Evolutionary conservation across 2,329 filamentous ascomycete species (phyloP), one percentile per base, ranked within the genome.

Genomic region (Pseudopyricularia cyperi): DNA sequence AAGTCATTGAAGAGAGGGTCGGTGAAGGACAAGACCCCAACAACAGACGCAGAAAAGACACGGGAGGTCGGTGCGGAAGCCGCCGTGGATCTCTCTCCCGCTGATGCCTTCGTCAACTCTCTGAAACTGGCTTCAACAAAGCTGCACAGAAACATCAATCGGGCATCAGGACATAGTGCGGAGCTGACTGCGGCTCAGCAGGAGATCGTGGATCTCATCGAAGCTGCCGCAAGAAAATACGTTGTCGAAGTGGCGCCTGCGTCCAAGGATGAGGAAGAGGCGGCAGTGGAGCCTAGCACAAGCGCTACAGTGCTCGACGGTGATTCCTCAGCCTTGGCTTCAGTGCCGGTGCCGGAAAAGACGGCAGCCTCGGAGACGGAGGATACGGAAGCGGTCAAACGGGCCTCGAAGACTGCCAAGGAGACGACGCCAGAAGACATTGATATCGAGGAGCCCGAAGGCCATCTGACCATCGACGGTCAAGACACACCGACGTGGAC

Each of bases 181-280:
- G 39, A 48, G 46, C 46, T 50, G 52, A 48, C 26, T 19, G 24
- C 28, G 32, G n/a, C 28, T 9, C 72, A 74, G 35, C 68, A 73
- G 52, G 71, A 76, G 7, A 68, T 73, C 4, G 59, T 80, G 19
- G 69, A 75, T 7, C 65, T 69, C 17, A 74, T 82, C 33, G 69
- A 73, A 53, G 67, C 66, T 35, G 78, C 76, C 3, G 71, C 76
- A 0, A 69, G 66, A 46, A 72, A 73, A 52, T 81, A 77, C 52
- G 62, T 80, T 1, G 66, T 68, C 7, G 66, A 66, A 1, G 61
- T 63, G 7, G 65, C 69, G 34, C 48, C 54, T n/a, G 64, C 61
- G 48, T 34, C 54, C 14, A 49, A 14, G 24, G 39, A 44, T 4
- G 39, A 24, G 24, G 17, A 14, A 3, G 17, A 44, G 14, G 19